Percentiles rank a stretch among this genome's conserved stretches.
These are phyloP conservation scores for Stemphylium vesicarium DNA, from an alignment of 2,329 filamentous ascomycete species.

Conservation along the genomic window DNA sequence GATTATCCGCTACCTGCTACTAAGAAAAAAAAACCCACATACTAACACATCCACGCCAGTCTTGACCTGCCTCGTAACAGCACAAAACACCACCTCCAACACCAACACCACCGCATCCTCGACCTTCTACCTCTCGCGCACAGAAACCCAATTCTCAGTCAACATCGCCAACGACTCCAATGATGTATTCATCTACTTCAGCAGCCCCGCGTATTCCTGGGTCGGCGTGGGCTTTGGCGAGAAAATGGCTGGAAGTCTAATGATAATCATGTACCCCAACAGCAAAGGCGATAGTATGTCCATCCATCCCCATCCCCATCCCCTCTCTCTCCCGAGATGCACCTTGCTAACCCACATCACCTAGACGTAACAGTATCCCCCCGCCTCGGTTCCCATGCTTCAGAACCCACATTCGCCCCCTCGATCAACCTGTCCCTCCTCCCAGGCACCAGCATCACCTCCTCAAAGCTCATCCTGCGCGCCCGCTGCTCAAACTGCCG, in stretches of 20 bases:
- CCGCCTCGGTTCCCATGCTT: slow-evolving; percentile 41
- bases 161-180: slow-evolving; percentile 41
- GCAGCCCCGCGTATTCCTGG: slow-evolving; percentile 51
- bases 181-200: slow-evolving; percentile 46
- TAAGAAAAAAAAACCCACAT: neutral
- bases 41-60: slow-evolving; percentile 18
- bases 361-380: slow-evolving; percentile 48
- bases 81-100: slow-evolving; percentile 21
- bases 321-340: neutral
- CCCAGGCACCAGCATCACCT: slow-evolving; percentile 38
- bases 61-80: slow-evolving; percentile 18
- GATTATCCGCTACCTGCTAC: neutral
- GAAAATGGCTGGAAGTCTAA: slow-evolving; percentile 52
- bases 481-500: slow-evolving; percentile 51
- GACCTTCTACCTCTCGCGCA: slow-evolving; percentile 41
- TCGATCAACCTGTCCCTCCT: slow-evolving; percentile 40
- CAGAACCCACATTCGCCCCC: slow-evolving; percentile 45
- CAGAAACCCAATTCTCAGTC: slow-evolving; percentile 46
- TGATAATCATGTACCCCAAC: slow-evolving; percentile 54
- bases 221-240: slow-evolving; percentile 53
- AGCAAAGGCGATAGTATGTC: slow-evolving; percentile 41
- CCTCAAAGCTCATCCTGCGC: slow-evolving; percentile 47
- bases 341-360: slow-evolving; percentile 7
- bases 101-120: slow-evolving; percentile 28
- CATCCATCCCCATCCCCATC: too few relatives aligned